phyloP scores from a whole-genome alignment of 106 monocot species.

The Allium fistulosum region DNA sequence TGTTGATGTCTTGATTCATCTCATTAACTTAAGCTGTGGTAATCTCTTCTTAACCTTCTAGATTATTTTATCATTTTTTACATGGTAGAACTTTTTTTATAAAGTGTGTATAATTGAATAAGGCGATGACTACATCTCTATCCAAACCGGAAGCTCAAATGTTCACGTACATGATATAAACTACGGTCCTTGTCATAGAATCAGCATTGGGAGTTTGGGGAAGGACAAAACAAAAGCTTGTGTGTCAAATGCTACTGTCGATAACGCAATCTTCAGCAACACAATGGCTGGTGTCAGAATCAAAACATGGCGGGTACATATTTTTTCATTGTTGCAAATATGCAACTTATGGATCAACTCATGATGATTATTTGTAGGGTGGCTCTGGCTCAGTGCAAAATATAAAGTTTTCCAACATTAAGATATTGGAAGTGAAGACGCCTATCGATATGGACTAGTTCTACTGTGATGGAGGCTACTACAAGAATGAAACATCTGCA shows the following conservation, averaged over 20 bases:
- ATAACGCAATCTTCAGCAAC: conserved; percentile 15
- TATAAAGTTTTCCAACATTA: conserved; percentile 26
- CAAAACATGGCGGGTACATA: conserved; percentile 52
- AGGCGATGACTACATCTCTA: conserved; percentile 7
- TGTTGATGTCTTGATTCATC: conserved; percentile 28
- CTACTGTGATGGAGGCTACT: conserved; percentile 25
- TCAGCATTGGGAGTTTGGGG: conserved; percentile 39
- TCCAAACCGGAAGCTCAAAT: background rate
- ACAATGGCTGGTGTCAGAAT: conserved; percentile 40
- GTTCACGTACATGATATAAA: background rate
- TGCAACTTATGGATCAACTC: background rate
- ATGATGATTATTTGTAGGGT: conserved; percentile 15
- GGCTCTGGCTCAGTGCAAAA: conserved; percentile 29
- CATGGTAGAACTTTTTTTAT: background rate
- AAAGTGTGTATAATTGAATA: too few relatives aligned
- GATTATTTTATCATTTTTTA: background rate
- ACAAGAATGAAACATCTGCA: conserved; percentile 38
- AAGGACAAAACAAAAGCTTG: conserved; percentile 24
- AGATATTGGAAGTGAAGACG: conserved; percentile 23
- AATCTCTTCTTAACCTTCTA: background rate
- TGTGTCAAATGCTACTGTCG: conserved; percentile 33
- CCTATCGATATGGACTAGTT: conserved; percentile 52
- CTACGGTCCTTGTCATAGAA: background rate
- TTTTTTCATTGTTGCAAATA: background rate
- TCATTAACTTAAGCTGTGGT: conserved; percentile 29